A percentile compares a stretch with the other conserved stretches of the same genome.
Conservation (phyloP, 1,284 basidiomycete species). For the Cutaneotrichosporon arboriforme region DNA sequence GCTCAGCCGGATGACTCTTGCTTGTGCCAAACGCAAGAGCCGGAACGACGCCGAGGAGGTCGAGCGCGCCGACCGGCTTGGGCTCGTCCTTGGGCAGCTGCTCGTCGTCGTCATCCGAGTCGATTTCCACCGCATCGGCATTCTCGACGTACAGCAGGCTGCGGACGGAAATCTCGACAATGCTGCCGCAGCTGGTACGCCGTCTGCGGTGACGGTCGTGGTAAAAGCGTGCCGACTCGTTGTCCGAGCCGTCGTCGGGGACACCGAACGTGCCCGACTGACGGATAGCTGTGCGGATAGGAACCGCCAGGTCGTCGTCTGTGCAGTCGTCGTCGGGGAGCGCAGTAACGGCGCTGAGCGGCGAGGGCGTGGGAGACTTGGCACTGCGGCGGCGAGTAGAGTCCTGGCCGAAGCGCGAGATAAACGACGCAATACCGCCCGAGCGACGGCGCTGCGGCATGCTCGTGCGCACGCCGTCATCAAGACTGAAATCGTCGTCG, state of each 20-base stretch:
- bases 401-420: constrained; percentile 5
- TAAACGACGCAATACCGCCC: constrained; percentile 3
- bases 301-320: neutral
- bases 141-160: constrained; percentile 25
- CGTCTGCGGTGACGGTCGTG: constrained; percentile 1
- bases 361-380: neutral
- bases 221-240: neutral
- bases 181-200: constrained; percentile 5
- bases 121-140: neutral
- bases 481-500: neutral
- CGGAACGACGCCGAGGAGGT: neutral
- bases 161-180: constrained; percentile 1
- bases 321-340: neutral
- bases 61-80: neutral
- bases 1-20: neutral
- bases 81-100: neutral
- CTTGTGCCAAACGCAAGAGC: neutral
- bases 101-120: neutral
- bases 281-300: constrained; percentile 19
- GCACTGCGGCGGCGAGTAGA: neutral
- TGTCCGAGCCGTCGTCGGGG: constrained; percentile 29
- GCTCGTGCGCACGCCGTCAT: neutral
- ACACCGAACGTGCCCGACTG: constrained; percentile 32
- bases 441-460: neutral
- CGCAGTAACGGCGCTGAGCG: neutral